A percentile compares a stretch with the other conserved stretches of the same genome.
Evolutionary conservation across 192 early-diverging fungal genomes (phyloP).

Genomic region (Entrophospora sp.): DNA sequence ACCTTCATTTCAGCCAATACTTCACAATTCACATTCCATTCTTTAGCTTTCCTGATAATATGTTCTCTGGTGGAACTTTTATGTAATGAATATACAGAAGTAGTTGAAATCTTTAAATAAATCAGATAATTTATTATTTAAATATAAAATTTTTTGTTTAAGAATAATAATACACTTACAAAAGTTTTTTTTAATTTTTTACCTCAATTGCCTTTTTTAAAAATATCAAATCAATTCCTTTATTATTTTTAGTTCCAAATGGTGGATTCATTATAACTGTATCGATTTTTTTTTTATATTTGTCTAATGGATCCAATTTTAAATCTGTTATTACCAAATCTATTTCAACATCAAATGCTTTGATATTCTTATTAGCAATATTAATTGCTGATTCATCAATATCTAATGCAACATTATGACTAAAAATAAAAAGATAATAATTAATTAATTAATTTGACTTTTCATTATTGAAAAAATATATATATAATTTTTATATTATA

Average conservation of each 20-base stretch:
- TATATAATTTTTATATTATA: conserved; percentile 1
- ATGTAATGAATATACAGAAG: conserved; percentile 69
- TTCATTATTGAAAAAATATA: neutral
- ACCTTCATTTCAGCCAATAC: conserved; percentile 66
- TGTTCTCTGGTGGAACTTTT: conserved; percentile 70
- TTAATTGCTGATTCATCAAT: conserved; percentile 64
- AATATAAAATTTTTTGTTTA: too few relatives aligned
- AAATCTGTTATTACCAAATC: conserved; percentile 57
- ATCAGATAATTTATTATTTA: too few relatives aligned
- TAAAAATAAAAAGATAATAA: conserved; percentile 1
- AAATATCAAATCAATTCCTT: conserved; percentile 67
- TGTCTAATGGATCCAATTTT: conserved; percentile 20
- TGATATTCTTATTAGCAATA: conserved; percentile 60
- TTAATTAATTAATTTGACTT: neutral
- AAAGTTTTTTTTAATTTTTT: neutral
- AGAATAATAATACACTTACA: neutral
- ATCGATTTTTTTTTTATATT: conserved; percentile 50
- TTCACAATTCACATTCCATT: conserved; percentile 64
- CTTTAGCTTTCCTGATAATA: conserved; percentile 57
- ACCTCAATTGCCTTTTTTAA: conserved; percentile 61
- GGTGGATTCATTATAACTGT: conserved; percentile 80
- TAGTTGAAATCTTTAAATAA: conserved; percentile 50
- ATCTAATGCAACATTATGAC: conserved; percentile 54
- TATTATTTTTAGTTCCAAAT: conserved; percentile 68
- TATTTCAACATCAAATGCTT: conserved; percentile 48